Evolutionary conservation across 352 stramenopile genomes (phyloP).

Genomic region (Phytophthora aleatoria): DNA sequence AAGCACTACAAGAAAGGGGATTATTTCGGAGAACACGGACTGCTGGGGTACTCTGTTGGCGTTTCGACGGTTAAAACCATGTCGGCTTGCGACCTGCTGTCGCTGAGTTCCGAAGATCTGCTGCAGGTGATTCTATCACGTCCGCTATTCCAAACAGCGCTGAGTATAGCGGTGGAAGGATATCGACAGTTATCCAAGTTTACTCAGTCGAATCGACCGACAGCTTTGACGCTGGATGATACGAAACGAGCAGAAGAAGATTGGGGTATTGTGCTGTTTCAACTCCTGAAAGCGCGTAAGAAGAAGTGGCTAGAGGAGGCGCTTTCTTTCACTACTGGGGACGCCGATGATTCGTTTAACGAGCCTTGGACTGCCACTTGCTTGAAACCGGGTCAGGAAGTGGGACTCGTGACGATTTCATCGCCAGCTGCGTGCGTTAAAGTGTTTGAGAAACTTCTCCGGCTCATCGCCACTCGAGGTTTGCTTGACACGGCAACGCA

Average conservation of each 20-base stretch:
- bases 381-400: slow-evolving; percentile 26
- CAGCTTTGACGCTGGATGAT: neutral
- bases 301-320: slow-evolving; percentile 45
- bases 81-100: slow-evolving; percentile 28
- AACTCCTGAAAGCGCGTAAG: slow-evolving; percentile 36
- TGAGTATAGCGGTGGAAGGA: slow-evolving; percentile 46
- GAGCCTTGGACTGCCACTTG: slow-evolving; percentile 37
- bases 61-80: slow-evolving; percentile 38
- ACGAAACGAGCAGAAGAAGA: slow-evolving; percentile 33
- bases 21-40: slow-evolving; percentile 63
- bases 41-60: slow-evolving; percentile 60
- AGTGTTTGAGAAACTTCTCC: slow-evolving; percentile 59
- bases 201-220: neutral
- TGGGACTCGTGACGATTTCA: slow-evolving; percentile 34
- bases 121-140: slow-evolving; percentile 48
- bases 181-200: slow-evolving; percentile 53
- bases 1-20: slow-evolving; percentile 46
- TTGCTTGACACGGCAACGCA: slow-evolving; percentile 20
- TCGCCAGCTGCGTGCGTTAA: slow-evolving; percentile 42
- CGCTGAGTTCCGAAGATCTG: slow-evolving; percentile 48
- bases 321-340: slow-evolving; percentile 11
- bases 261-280: slow-evolving; percentile 50
- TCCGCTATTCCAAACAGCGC: slow-evolving; percentile 26
- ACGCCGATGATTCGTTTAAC: slow-evolving; percentile 9
- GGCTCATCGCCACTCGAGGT: slow-evolving; percentile 51